Evolutionary conservation across 768 basidiomycete species (phyloP).

Genomic region (Dacryopinax spathularia): DNA sequence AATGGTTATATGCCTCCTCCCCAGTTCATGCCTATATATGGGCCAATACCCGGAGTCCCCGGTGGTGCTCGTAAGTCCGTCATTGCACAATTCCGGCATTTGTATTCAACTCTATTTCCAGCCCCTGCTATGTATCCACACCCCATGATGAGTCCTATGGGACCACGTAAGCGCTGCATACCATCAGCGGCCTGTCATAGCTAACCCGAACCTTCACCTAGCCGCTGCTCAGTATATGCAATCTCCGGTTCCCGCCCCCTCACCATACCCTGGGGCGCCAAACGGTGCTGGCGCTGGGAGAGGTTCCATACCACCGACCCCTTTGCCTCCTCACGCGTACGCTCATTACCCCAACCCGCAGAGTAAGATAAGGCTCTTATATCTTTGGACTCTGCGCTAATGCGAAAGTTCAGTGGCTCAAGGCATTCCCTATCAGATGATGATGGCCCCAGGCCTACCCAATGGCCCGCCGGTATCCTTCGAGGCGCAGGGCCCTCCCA

Average conservation of each 20-base stretch:
- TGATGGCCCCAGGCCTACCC: slow-evolving; percentile 53
- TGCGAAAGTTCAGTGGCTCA: slow-evolving; percentile 52
- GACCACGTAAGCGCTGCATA: slow-evolving; percentile 45
- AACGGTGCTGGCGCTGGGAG: slow-evolving; percentile 57
- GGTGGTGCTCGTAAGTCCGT: slow-evolving; percentile 39
- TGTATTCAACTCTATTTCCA: background rate
- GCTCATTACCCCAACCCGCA: slow-evolving; percentile 77
- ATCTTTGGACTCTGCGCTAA: slow-evolving; percentile 20
- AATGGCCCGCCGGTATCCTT: slow-evolving; percentile 1
- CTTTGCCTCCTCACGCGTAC: slow-evolving; percentile 73
- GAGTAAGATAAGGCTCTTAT: slow-evolving; percentile 34
- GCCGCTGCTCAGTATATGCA: slow-evolving; percentile 66
- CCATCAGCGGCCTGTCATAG: background rate
- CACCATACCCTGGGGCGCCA: slow-evolving; percentile 47
- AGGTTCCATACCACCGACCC: slow-evolving; percentile 84
- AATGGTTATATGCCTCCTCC: slow-evolving; percentile 65
- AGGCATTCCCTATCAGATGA: slow-evolving; percentile 79
- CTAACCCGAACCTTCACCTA: slow-evolving; percentile 9
- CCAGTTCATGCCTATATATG: slow-evolving; percentile 76
- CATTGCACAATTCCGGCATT: slow-evolving; percentile 6
- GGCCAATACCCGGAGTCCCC: slow-evolving; percentile 54
- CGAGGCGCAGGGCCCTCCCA: slow-evolving; percentile 2
- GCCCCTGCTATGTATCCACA: slow-evolving; percentile 60
- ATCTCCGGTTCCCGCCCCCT: slow-evolving; percentile 57
- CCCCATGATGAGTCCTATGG: slow-evolving; percentile 71